Conservation (phyloP, 495 filamentous ascomycete species). For the Cudoniella acicularis region DNA sequence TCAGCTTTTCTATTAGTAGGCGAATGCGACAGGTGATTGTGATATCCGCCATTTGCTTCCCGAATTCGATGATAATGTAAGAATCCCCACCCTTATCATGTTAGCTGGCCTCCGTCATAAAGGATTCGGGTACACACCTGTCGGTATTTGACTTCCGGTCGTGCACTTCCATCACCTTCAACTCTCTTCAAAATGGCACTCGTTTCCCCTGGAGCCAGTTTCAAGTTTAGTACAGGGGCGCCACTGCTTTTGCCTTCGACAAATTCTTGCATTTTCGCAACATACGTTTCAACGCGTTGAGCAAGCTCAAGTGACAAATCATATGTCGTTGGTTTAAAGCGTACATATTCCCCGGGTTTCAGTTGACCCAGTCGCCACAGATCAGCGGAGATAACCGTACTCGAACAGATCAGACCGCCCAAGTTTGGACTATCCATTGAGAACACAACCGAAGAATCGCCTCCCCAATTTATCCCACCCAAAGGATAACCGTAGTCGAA, state of each 20-base stretch:
- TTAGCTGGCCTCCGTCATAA: not conserved
- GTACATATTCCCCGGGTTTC: conserved; percentile 53
- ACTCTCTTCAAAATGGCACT: conserved; percentile 24
- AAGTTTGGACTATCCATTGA: conserved; percentile 55
- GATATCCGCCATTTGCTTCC: conserved; percentile 26
- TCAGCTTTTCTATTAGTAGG: conserved; percentile 15
- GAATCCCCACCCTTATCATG: conserved; percentile 47
- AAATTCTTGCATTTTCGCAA: conserved; percentile 30
- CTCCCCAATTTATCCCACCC: conserved; percentile 54
- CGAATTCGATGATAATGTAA: conserved; percentile 52
- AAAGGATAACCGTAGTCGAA: conserved; percentile 53
- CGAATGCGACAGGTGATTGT: conserved; percentile 10
- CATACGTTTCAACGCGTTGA: conserved; percentile 33
- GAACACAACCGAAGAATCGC: conserved; percentile 56
- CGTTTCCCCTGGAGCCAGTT: conserved; percentile 3
- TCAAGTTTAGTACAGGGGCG: not conserved
- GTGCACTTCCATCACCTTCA: conserved; percentile 31
- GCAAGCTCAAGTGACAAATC: conserved; percentile 40
- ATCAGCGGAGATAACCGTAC: conserved; percentile 51
- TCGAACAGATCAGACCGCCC: conserved; percentile 53
- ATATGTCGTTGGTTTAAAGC: conserved; percentile 41
- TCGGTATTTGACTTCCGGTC: conserved; percentile 43
- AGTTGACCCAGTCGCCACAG: conserved; percentile 59
- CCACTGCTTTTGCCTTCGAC: conserved; percentile 6
- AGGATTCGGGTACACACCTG: conserved; percentile 30